Base-by-base conservation (phyloP, 1,284 basidiomycete species). In the Ustilago loliicola region DNA sequence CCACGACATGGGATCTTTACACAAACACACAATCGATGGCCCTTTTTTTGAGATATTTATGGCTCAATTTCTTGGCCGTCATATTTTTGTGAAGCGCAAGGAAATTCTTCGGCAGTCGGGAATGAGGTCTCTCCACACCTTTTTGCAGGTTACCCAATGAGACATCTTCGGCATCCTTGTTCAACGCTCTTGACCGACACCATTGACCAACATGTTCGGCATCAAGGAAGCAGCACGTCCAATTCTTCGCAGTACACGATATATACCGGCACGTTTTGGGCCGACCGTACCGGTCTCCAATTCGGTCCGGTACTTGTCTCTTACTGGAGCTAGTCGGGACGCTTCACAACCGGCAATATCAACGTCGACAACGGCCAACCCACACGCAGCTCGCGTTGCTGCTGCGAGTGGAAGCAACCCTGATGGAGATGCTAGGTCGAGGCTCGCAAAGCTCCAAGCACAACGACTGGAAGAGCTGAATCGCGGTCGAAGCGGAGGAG, bases 381-480 rank as follows among this genome's bases (percentile, higher is more conserved):
- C 69, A 45, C 60, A 62, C 17, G 63, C 64, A 11, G 50, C 69
- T 13, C 63, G 63, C 9, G 40, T 62, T 2, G 62, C 58, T 32
- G 55, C 60, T 7, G 56, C 61, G 8, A 29, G 23, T 8, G 21
- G 54, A 21, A 27, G 4, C 42, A 60, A 25, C 52, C 29, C 55
- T 11, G 45, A 27, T 1, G 54, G 32, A 1, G 66, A 70, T n/a
- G 59, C 59, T 2, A 54, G 72, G 15, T 60, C 72, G 0, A 25
- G 66, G n/a, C 52, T 76, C 0, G 68, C 73, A 7, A 66, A 56
- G 25, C 54, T 76, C 2, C 73, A 76, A 38, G 68, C 67, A 1
- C 64, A 76, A 27, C 48, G 69, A 1, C 51, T 77, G 23, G 68
- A 77, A 52, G 74, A 77, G 54, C 66, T 77, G 10, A 66, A 66